Base-by-base conservation (phyloP, 2,329 filamentous ascomycete genomes). In the Arthrobotrys sphaeroides region DNA sequence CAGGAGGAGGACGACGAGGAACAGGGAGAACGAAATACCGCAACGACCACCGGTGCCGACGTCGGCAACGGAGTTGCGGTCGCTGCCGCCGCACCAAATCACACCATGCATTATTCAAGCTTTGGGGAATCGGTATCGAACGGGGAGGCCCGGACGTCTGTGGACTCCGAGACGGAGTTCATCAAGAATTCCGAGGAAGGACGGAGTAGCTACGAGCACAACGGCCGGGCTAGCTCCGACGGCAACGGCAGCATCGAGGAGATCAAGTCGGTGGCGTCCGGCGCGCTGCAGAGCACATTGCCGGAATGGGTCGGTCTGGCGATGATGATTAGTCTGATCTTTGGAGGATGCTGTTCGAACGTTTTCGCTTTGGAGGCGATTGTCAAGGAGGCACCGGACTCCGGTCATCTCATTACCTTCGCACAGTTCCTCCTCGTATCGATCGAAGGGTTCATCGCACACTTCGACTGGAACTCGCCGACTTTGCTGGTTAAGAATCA, bases 331-430 rank as follows among this genome's bases (percentile, higher is more conserved):
- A 87, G 86, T 60, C 87, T 98, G 78, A 98, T 99, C 73, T 97
- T 99, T 82, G 95, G 95, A 60, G 95, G 95, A 28, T 97, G 93
- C 82, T 97, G 94, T 84, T 93, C 92, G 36, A 97, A 97, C 86
- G 94, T 97, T n/a, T 98, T 96, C 83, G 93, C 94, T 42, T 86
- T 99, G 68, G 95, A 99, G 83, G 91, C 92, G 51, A 96, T 98
- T 80, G 89, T 99, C 81, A 96, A 95, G 77, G 90, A 92, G 81
- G 92, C 96, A 82, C 90, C 93, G 45, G 89, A 90, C 68, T 94
- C 92, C 81, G 94, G 94, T 74, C 91, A 93, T 38, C 90, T 94
- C 55, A 88, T 93, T 80, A 98, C 91, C 26, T 97, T 97, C 81
- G 91, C 93, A 13, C 94, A 94, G 84, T 97, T 95, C 82, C 84